Base-by-base conservation (phyloP, 202 grass and related monocot species). In the Panicum hallii region DNA sequence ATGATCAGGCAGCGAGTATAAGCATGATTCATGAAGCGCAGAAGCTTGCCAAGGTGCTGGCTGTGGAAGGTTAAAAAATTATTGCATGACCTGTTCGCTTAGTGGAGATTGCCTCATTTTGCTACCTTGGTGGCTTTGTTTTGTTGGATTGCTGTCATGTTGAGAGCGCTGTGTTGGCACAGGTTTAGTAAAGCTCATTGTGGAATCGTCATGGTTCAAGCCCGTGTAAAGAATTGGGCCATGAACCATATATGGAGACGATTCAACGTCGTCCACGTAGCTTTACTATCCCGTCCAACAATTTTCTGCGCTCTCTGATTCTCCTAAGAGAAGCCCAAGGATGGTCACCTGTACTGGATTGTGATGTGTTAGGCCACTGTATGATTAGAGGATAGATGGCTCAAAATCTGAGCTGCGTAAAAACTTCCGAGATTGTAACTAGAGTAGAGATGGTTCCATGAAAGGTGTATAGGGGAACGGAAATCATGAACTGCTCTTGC, bases 11-110 rank as follows among this genome's bases (percentile, higher is more conserved):
- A 45, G 60, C 34, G 73, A 72, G 67, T 83, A 52, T 91, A 82
- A 86, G 66, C 61, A 63, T 85, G 79, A 77, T 97, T 68, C 56
- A 4, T 82, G 76, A 93, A 82, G 15, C 79, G 20, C 89, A 93
- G 84, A 75, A 88, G 89, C 86, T 67, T 76, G 85, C 85, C 65
- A 93, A 66, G 91, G 36, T 86, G 63, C 75, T 82, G 71, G 77
- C 71, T 71, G 79, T 75, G 9, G 62, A 77, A 89, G 81, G 43
- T 74, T 91, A 83, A 84, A 53, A 28, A 15, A 68, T 58, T 12
- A 13, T 66, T n/a, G 11, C 57, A 67, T 74, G 28, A n/a, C 57
- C 44, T 38, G 41, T 72, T 57, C 50, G 15, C 23, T 38, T 63
- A 19, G n/a, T 72, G 12, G 60, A 83, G 67, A 77, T 82, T 9